Evolutionary conservation across 345 rosid genomes (phyloP).

Genomic region (Erucastrum elatum): DNA sequence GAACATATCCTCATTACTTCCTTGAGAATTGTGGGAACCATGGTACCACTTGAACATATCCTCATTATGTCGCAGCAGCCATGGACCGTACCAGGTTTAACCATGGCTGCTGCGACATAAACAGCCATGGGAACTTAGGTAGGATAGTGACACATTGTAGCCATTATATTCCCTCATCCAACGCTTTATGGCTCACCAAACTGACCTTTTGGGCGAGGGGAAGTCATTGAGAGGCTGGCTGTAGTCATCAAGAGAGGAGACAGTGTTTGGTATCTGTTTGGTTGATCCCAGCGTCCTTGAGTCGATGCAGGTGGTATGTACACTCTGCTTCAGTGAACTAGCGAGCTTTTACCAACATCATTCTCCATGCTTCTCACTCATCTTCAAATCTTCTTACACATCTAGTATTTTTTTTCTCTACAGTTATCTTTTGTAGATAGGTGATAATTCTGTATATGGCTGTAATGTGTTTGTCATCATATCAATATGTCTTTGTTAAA

Average conservation of each 20-base stretch:
- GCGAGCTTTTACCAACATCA: too few relatives aligned
- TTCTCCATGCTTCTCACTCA: too few relatives aligned
- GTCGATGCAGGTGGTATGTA: too few relatives aligned
- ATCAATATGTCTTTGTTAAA: too few relatives aligned
- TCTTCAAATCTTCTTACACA: too few relatives aligned
- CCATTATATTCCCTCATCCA: conserved; percentile 47
- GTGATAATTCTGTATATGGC: too few relatives aligned
- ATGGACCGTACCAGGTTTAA: conserved; percentile 38
- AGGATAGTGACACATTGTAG: conserved; percentile 42
- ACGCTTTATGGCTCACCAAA: conserved; percentile 52
- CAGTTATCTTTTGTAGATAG: too few relatives aligned
- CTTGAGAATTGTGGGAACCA: conserved; percentile 9
- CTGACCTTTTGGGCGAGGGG: conserved; percentile 44
- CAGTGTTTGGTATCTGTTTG: conserved; percentile 40
- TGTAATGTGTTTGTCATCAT: too few relatives aligned
- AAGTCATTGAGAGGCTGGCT: conserved; percentile 44
- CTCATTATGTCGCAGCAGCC: too few relatives aligned
- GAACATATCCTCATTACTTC: conserved; percentile 30
- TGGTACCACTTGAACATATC: too few relatives aligned
- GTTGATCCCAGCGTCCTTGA: conserved; percentile 30
- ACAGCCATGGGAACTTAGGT: conserved; percentile 45
- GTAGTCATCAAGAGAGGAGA: conserved; percentile 44
- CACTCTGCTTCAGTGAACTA: too few relatives aligned
- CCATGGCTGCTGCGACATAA: conserved; percentile 49
- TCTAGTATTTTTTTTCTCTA: too few relatives aligned